Evolutionary conservation across 1,284 basidiomycete species (phyloP), one percentile per base, ranked within the genome.

Genomic region (Boletus coffeatus): DNA sequence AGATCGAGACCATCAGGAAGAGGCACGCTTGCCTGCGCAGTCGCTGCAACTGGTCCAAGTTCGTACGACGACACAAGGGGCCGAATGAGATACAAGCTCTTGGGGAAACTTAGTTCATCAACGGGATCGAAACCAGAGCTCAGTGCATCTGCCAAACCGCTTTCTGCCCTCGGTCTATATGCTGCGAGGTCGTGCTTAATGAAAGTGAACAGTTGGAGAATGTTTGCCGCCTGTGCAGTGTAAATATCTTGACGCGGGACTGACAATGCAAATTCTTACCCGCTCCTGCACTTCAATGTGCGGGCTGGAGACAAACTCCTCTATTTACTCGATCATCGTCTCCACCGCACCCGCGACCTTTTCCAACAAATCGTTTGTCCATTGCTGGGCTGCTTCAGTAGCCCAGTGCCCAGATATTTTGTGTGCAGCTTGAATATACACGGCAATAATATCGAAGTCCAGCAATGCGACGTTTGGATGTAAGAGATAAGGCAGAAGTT

Each of bases 251-350:
- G 52, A 41, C 37, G 57, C 11, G 18, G 34, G 21, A 36, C 29
- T 18, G 56, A 32, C 50, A 60, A 62, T 25, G 9, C 57, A 52
- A n/a, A n/a, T 79, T 2, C 88, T 66, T 67, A 92, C 92, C 69
- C 96, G 81, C 76, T 98, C 94, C 76, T 95, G 93, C 13, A 98
- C 89, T 72, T 98, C 96, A 43, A 94, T 87, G 68, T 96, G 83
- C 4, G 83, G 76, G 69, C 80, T 86, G 3, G 78, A 74, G 32
- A 80, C 78, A 64, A 93, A 81, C 55, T 79, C 78, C n/a, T 78
- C 72, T 60, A 92, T 73, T 13, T 85, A 82, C 18, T 75, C 76
- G 11, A 86, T 76, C 59, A 93, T 79, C 25, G 81, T 81, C 25
- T 86, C 82, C 0, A 91, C 89, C 5, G 84, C 77, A 37, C 78